Evolutionary conservation across 768 basidiomycete species (phyloP), one percentile per base, ranked within the genome.

Genomic region (Pulveroboletus sp.): DNA sequence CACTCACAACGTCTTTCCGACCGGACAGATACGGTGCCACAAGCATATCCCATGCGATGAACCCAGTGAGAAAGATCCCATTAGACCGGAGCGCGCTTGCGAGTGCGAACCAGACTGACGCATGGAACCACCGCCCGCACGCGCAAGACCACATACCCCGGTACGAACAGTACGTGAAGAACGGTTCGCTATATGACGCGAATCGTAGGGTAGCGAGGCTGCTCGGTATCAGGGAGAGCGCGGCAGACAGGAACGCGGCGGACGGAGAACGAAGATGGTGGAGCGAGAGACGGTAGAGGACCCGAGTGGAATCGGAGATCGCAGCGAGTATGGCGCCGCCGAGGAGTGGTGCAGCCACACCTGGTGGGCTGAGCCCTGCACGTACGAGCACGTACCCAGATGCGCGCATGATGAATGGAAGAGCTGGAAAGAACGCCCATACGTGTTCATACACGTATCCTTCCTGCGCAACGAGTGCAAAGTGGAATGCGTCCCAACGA

Each of bases 401-500:
- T 40, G 58, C 11, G 2, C 77, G 72, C 67, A 91, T 76, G 43
- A 87, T 43, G 10, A 71, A 59, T 4, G 89, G 78, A 24, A 80
- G 67, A 5, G 79, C 89, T 2, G 90, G 87, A 54, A 92, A 78
- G 67, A 92, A 98, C 0, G 95, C 95, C 78, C 88, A 89, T 56
- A 89, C 76, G 58, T 95, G 79, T 63, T 98, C 95, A 63, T 81
- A 82, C 1, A 54, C 53, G 57, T 84, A 77, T 8, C 79, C 76
- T 10, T 77, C 51, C 26, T 73, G 59, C 0, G 91, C 89, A 46
- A 91, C 80, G 58, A 78, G 76, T 6, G 73, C 57, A 65, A 93
- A 97, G 68, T 96, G 86, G 56, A 97, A 77, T 3, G 75, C 75
- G 62, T 98, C 95, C 96, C 95, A 99, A 57, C 93, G 81, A 9